Conservation (phyloP, 257 asterid species). For the Nicotiana tomentosiformis region DNA sequence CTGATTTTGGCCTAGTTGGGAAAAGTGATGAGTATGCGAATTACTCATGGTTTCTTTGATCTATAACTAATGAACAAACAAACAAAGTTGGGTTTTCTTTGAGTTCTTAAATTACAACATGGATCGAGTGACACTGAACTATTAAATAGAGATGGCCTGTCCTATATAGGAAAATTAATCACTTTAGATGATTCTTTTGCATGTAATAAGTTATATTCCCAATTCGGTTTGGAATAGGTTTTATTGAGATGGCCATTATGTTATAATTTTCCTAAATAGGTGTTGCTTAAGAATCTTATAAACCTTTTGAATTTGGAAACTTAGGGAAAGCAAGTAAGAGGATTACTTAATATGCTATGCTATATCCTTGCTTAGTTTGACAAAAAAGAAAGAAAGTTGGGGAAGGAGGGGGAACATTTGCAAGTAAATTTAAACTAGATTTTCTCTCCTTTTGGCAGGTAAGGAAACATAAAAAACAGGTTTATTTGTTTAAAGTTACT, state of each 20-base stretch:
- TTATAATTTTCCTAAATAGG: neutral
- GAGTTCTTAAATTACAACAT: neutral
- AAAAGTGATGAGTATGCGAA: no score
- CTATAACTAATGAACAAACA: no score
- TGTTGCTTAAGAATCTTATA: neutral
- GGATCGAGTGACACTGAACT: neutral
- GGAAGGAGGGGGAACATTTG: neutral
- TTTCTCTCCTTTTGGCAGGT: neutral
- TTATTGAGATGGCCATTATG: neutral
- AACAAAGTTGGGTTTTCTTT: neutral
- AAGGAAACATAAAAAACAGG: neutral
- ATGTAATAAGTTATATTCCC: neutral
- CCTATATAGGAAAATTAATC: neutral
- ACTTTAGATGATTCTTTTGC: no score
- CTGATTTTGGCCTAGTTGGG: neutral
- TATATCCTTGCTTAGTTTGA: neutral
- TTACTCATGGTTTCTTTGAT: no score
- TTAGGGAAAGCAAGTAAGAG: neutral
- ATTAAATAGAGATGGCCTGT: neutral
- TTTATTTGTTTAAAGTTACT: neutral
- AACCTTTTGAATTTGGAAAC: neutral
- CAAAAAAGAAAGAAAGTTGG: neutral
- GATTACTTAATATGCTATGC: neutral
- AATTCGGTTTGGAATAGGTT: neutral
- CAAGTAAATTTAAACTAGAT: no score